phyloP scores from a whole-genome alignment of 2,329 filamentous ascomycete species.

The Aspergillus phoenicis region DNA sequence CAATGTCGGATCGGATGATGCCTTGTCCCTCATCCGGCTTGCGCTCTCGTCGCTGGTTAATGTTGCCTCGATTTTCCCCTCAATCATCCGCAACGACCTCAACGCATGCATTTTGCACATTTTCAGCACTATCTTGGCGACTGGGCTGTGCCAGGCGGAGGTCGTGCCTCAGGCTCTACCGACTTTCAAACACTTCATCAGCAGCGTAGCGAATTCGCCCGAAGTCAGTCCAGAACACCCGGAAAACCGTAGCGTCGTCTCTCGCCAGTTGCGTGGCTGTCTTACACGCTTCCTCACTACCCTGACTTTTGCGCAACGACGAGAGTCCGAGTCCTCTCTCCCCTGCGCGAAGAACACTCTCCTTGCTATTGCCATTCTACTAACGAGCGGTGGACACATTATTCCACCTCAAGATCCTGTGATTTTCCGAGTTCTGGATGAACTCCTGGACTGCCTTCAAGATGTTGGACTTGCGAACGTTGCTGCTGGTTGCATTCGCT shows the following conservation, averaged over 20 bases:
- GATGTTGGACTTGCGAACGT: slow-evolving; percentile 70
- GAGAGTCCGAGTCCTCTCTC: slow-evolving; percentile 70
- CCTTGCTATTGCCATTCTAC: slow-evolving; percentile 82
- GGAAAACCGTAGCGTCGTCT: slow-evolving; percentile 49
- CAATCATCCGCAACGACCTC: slow-evolving; percentile 93
- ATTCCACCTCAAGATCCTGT: slow-evolving; percentile 75
- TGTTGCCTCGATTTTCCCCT: slow-evolving; percentile 91
- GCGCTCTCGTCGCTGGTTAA: slow-evolving; percentile 88
- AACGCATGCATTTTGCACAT: slow-evolving; percentile 97
- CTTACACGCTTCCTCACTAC: slow-evolving; percentile 81
- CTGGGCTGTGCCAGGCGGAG: slow-evolving; percentile 79
- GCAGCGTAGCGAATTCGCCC: slow-evolving; percentile 62
- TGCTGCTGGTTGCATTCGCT: slow-evolving; percentile 84
- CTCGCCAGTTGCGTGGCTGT: slow-evolving; percentile 79
- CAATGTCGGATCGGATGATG: slow-evolving; percentile 79
- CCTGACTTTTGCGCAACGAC: slow-evolving; percentile 51
- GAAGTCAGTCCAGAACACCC: slow-evolving; percentile 23
- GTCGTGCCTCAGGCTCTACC: slow-evolving; percentile 89
- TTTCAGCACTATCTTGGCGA: slow-evolving; percentile 88
- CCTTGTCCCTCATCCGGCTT: slow-evolving; percentile 74
- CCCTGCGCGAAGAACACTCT: slow-evolving; percentile 91
- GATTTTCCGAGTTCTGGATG: slow-evolving; percentile 72
- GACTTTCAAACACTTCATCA: slow-evolving; percentile 87
- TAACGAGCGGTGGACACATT: slow-evolving; percentile 76
- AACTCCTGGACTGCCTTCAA: slow-evolving; percentile 79